Conservation (phyloP, 1,139 yeast species). For the Debaryomyces singareniensis region DNA sequence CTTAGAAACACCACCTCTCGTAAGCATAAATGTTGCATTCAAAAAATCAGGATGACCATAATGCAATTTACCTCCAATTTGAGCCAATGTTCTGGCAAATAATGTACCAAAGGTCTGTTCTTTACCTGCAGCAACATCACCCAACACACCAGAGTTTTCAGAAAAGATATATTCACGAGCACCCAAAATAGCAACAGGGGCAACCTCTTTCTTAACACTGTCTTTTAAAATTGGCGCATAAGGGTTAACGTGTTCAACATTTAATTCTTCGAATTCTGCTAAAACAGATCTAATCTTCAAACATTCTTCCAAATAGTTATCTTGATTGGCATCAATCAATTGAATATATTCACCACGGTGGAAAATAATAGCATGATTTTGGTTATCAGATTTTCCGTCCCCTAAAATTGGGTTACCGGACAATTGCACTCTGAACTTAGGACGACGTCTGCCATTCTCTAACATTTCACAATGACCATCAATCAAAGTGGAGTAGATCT, state of each 20-base stretch:
- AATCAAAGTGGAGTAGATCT: constrained; percentile 91
- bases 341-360: constrained; percentile 99
- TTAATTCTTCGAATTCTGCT: constrained; percentile 96
- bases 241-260: constrained; percentile 78
- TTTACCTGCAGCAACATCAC: constrained; percentile 99
- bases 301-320: constrained; percentile 96
- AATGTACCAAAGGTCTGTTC: constrained; percentile 99
- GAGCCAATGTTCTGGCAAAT: constrained; percentile 95
- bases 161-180: constrained; percentile 99
- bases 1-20: constrained; percentile 99
- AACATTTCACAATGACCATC: constrained; percentile 98
- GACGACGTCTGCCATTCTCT: constrained; percentile 98
- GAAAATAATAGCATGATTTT: constrained; percentile 93
- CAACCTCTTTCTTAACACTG: constrained; percentile 31
- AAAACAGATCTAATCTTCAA: constrained; percentile 93
- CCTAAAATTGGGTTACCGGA: constrained; percentile 99
- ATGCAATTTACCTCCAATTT: constrained; percentile 97
- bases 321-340: constrained; percentile 98
- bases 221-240: constrained; percentile 57
- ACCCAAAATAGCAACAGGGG: constrained; percentile 98
- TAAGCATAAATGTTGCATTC: constrained; percentile 88
- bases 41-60: constrained; percentile 99
- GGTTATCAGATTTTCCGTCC: constrained; percentile 99
- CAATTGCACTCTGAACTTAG: constrained; percentile 93
- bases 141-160: constrained; percentile 96